Percentiles rank a stretch among this genome's conserved stretches.
These are phyloP conservation scores for Phytophthora quininea DNA, from an alignment of 352 stramenopile genomes.

Conservation along the genomic window DNA sequence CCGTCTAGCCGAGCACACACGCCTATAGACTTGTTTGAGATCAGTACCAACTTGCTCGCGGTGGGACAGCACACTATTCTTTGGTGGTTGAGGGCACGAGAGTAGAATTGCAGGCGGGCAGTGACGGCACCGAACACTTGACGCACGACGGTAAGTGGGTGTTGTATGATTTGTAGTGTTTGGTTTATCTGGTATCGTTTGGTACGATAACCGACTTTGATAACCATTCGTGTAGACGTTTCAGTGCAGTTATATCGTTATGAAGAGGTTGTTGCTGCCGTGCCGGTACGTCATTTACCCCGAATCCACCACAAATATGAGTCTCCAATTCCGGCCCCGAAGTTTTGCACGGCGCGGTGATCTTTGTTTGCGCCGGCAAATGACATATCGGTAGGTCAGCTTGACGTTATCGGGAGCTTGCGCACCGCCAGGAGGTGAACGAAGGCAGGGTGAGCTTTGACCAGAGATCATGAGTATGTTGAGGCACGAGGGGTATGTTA, in stretches of 20 bases:
- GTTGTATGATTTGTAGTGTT: slow-evolving; percentile 11
- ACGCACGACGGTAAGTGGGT: neutral
- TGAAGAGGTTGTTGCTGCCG: slow-evolving; percentile 14
- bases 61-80: neutral
- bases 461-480: slow-evolving; percentile 6
- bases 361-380: slow-evolving; percentile 10
- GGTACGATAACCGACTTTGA: neutral
- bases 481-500: neutral
- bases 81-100: neutral
- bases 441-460: neutral
- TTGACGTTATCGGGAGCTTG: neutral
- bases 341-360: slow-evolving; percentile 15
- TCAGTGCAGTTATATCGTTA: slow-evolving; percentile 13
- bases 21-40: slow-evolving; percentile 8
- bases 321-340: slow-evolving; percentile 13
- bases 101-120: neutral
- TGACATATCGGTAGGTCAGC: slow-evolving; percentile 5
- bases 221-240: slow-evolving; percentile 9
- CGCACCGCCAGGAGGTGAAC: neutral
- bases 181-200: slow-evolving; percentile 4
- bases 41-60: slow-evolving; percentile 9
- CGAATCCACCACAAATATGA: neutral
- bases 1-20: slow-evolving; percentile 7
- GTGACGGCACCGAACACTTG: neutral
- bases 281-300: slow-evolving; percentile 12